phyloP scores from a whole-genome alignment of 2,329 filamentous ascomycete species.

The Magnaporthales sp. region DNA sequence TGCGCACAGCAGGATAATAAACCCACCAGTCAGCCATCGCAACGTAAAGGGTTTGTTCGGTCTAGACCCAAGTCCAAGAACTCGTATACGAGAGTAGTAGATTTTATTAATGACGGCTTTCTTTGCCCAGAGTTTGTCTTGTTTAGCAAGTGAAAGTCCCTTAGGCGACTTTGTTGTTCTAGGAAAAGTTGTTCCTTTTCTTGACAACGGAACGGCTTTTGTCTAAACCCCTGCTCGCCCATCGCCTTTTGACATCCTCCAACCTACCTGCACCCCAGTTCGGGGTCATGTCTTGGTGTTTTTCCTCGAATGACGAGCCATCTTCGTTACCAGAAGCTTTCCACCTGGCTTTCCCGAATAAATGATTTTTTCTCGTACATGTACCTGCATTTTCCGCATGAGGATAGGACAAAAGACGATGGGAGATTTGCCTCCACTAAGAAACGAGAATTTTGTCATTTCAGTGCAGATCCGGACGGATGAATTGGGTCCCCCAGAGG shows the following conservation, averaged over 20 bases:
- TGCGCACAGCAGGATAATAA: no score
- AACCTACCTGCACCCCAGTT: background rate
- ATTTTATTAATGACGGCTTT: background rate
- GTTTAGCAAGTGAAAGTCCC: background rate
- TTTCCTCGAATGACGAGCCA: background rate
- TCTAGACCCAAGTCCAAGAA: background rate
- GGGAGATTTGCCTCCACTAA: constrained; percentile 1
- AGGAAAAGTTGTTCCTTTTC: background rate
- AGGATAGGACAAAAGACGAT: background rate
- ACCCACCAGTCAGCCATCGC: background rate
- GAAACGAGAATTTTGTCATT: background rate
- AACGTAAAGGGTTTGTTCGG: background rate
- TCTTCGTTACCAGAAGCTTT: background rate
- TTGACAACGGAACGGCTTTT: background rate
- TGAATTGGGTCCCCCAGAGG: no score
- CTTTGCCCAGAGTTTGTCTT: background rate
- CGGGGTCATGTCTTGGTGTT: background rate
- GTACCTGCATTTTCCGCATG: constrained; percentile 1
- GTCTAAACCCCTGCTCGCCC: background rate
- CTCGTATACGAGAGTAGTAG: no score
- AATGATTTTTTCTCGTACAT: background rate
- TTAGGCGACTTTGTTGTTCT: background rate
- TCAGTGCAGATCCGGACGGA: background rate
- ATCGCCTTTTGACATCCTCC: background rate
- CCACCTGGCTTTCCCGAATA: background rate